Evolutionary conservation across 2,329 filamentous ascomycete species (phyloP), one percentile per base, ranked within the genome.

Genomic region (Botryotinia calthae): DNA sequence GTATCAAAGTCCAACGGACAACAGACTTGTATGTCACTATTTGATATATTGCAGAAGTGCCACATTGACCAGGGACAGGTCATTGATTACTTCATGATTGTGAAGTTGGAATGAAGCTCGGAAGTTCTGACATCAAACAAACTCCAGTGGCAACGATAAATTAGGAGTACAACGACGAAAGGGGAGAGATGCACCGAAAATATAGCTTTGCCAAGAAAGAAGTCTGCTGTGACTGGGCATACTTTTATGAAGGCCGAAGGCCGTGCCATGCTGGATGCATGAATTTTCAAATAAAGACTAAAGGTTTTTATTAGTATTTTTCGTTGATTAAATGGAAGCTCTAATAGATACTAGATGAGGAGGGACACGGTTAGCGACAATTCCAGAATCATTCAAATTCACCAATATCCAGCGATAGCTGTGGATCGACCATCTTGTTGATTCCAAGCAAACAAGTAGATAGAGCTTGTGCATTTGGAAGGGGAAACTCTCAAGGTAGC

Each of bases 281-380:
- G 18, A 31, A 67, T 0, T 4, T 42, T 16, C 9, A 31, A 56
- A 3, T 8, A 14, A 9, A 12, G 1, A 56, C 64, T 67, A 28
- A 9, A 56, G 9, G 8, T 56, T 42, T 12, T 25, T 56, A 48
- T 67, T 67, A 4, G 48, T 1, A n/a, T 22, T 42, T 42, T 56
- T 31, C 34, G 9, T 42, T 56, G 18, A 20, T 25, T 31, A 4
- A 40, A 0, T 4, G 37, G 34, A 10, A 9, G 8, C 25, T 54
- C 42, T 42, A 8, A 40, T 67, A 67, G 34, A 67, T 56, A 67
- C 64, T 67, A 67, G 64, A 67, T 42, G 48, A 22, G 9, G 22
- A 31, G 10, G 25, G 28, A 28, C 20, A 16, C 42, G 0, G 9
- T 67, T 42, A 67, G 64, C 25, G 16, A 37, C 9, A 42, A 22